Evolutionary conservation across 2,329 filamentous ascomycete genomes (phyloP).

Genomic region (Pseudogymnoascus sp.): DNA sequence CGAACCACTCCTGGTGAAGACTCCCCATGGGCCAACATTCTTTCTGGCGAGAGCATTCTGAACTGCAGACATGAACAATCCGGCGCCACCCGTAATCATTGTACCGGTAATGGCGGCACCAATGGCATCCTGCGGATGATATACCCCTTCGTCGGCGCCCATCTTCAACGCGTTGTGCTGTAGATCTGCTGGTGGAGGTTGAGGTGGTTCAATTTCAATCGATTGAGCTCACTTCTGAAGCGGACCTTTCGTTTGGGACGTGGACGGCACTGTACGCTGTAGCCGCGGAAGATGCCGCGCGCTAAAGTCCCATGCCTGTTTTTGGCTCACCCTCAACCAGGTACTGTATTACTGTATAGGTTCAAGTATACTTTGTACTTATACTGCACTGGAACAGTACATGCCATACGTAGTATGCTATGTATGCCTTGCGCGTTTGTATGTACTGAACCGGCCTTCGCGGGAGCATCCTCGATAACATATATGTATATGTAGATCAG

Average conservation of each 20-base stretch:
- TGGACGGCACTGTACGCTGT: not conserved
- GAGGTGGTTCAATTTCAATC: not conserved
- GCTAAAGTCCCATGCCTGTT: not conserved
- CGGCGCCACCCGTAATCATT: slow-evolving; percentile 55
- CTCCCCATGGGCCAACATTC: slow-evolving; percentile 71
- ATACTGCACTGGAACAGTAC: not conserved
- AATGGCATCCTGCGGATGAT: slow-evolving; percentile 68
- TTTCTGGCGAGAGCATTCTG: slow-evolving; percentile 79
- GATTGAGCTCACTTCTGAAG: slow-evolving; percentile 4
- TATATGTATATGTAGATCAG: slow-evolving; percentile 1
- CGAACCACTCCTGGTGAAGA: slow-evolving; percentile 71
- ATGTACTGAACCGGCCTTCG: not conserved
- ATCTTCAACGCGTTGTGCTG: slow-evolving; percentile 26
- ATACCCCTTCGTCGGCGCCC: slow-evolving; percentile 44
- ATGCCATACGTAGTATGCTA: not conserved
- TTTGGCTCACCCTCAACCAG: not conserved
- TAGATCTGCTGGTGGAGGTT: slow-evolving; percentile 1
- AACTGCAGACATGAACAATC: slow-evolving; percentile 65
- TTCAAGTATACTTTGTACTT: not conserved
- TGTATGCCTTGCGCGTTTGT: not conserved
- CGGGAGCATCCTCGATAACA: not conserved
- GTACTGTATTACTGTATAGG: not conserved
- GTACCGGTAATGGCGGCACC: slow-evolving; percentile 55
- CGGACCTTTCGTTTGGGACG: not conserved
- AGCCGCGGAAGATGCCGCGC: slow-evolving; percentile 6